Conservation (phyloP, 345 rosid genomes). For the Salix caprea region DNA sequence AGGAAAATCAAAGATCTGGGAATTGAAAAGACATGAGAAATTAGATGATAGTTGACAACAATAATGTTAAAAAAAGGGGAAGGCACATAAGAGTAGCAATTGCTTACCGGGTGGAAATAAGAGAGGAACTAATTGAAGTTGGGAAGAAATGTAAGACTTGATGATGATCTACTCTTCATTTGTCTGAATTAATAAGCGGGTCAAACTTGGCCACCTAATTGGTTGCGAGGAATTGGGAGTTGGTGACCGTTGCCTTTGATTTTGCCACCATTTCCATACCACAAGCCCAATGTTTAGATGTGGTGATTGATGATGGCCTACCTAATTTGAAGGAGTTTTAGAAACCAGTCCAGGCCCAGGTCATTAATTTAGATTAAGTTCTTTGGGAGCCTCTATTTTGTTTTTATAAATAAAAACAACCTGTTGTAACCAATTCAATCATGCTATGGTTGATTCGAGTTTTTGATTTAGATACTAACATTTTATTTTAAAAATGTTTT, state of each 20-base stretch:
- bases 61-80: not conserved
- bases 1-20: conserved; percentile 27
- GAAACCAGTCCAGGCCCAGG: no score
- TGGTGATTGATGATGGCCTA: not conserved
- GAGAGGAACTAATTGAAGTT: no score
- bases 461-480: no score
- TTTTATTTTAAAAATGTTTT: no score
- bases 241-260: not conserved
- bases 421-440: no score
- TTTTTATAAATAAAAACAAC: no score
- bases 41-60: not conserved
- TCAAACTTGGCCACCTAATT: conserved; percentile 27
- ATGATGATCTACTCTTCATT: not conserved
- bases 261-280: not conserved
- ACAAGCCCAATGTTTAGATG: not conserved
- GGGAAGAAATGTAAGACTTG: not conserved
- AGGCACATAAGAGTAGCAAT: not conserved
- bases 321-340: not conserved
- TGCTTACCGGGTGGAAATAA: not conserved
- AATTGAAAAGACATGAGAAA: not conserved
- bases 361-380: no score
- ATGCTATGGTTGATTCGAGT: no score
- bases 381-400: no score
- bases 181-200: not conserved
- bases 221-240: not conserved